Evolutionary conservation across 2,329 filamentous ascomycete species (phyloP), one percentile per base, ranked within the genome.

Genomic region (Xylariaceae sp.): DNA sequence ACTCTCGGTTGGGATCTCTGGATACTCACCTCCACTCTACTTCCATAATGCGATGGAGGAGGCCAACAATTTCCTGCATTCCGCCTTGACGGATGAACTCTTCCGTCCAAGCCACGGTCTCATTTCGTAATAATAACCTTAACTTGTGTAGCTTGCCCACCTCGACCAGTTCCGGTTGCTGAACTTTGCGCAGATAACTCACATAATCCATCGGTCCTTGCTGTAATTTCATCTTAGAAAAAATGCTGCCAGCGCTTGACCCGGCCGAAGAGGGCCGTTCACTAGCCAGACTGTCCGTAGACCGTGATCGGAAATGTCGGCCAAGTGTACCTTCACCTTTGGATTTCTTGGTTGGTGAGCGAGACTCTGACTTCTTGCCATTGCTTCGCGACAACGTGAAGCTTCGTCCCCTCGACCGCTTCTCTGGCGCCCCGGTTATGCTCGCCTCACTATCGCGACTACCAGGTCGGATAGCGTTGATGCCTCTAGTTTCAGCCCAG

Each of bases 71-170:
- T 70, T 96, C 90, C 61, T 87, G 83, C 91, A 97, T 95, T 18
- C 94, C 94, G 15, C 89, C 91, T 59, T 92, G 85, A 39, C 84
- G 80, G 63, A 97, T 89, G 68, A 97, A 99, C 12, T 85, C 82
- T 67, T 97, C 90, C 2, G 95, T 95, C 94, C 94, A 99, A 12
- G 87, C 83, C 5, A 99, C 90, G 0, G 92, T 95, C 74, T 99
- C 94, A 66, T 97, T 97, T 16, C 94, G 85, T 49, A 99, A 78
- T 49, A 97, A 74, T 18, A 96, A 79, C 13, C 92, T 84, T 43
- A 99, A 79, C 72, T 97, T 97, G 74, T 97, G 94, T 34, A 99
- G 74, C 68, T 94, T 92, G 42, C 92, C 91, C n/a, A 97, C 89
- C 69, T 97, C 92, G 9, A 96, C 86, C 37, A 85, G 76, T 64